Evolutionary conservation across 225 moss, liverwort and hornwort genomes (phyloP).

Genomic region (Pleurozium schreberi): DNA sequence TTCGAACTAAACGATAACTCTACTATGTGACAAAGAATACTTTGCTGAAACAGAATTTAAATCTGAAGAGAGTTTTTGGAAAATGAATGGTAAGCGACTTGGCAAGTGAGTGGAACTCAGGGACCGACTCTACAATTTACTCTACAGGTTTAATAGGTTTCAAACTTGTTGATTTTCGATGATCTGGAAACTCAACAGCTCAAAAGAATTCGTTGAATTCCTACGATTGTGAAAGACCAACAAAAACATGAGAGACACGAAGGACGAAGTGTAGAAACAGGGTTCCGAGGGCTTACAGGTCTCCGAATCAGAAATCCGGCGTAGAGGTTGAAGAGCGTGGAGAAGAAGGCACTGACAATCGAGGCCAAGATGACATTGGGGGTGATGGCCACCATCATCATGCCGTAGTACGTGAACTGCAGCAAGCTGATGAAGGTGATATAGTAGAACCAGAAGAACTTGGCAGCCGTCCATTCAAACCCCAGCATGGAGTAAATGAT

Average conservation of each 20-base stretch:
- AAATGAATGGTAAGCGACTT: not conserved
- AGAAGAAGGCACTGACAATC: constrained; percentile 35
- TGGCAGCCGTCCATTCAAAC: constrained; percentile 27
- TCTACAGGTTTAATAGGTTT: not conserved
- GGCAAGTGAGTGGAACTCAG: not conserved
- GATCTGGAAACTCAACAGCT: too few relatives aligned
- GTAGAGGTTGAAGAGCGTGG: constrained; percentile 44
- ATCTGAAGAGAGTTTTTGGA: too few relatives aligned
- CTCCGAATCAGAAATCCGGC: constrained; percentile 40
- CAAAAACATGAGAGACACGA: not conserved
- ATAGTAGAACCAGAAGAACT: constrained; percentile 30
- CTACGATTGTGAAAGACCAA: too few relatives aligned
- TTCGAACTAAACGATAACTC: not conserved
- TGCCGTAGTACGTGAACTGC: constrained; percentile 43
- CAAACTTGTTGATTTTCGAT: not conserved
- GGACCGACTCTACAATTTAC: not conserved
- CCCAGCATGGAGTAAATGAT: constrained; percentile 39
- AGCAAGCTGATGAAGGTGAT: constrained; percentile 16
- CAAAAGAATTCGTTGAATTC: not conserved
- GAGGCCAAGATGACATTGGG: constrained; percentile 29
- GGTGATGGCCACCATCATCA: constrained; percentile 63
- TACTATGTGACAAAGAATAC: too few relatives aligned
- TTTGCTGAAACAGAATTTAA: not conserved
- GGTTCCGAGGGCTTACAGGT: constrained; percentile 18
- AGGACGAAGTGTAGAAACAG: not conserved